Evolutionary conservation across 257 asterid genomes (phyloP), one percentile per base, ranked within the genome.

Genomic region (Solanum tacnaense): DNA sequence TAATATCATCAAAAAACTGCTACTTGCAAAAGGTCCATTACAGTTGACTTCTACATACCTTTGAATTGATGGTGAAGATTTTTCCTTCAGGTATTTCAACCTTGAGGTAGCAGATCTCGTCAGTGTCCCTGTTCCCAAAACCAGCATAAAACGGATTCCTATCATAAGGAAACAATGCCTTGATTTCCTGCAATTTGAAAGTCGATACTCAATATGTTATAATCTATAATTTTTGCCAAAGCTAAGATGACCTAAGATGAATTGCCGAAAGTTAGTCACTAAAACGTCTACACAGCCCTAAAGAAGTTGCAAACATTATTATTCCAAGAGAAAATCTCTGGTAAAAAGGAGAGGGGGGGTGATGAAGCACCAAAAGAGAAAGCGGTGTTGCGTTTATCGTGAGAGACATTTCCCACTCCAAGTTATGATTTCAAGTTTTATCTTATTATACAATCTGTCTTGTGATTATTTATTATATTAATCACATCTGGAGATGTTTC

Each of bases 91-190:
- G 99, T 32, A 97, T 96, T 76, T 98, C 99, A 82, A 95, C 99
- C 91, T 93, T 97, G 35, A 97, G 95, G 90, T 97, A 97, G 95
- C 99, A 96, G 71, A 97, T 79, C 91, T 97, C 98, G 85, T 97
- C 99, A 5, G 99, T 97, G 90, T 97, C 98, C 90, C 99, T 91
- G 92, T 97, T 97, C 85, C 99, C 99, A 87, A 97, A 97, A 83
- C 99, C 99, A 89, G 99, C 99, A 92, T 97, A 97, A 89, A 97
- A 97, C 31, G 99, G 99, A 91, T 92, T 96, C 56, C 92, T 92
- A 89, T 92, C 96, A 23, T 91, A 90, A 88, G 99, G 99, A 91
- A 97, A 96, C 92, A 97, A 89, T 32, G 98, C 98, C 93, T 92
- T 96, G 90, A 97, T 95, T 84, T 90, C 98, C 94, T 92, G 89